Conservation (phyloP, 2,329 filamentous ascomycete species). For the Coccinonectria pachysandricola region DNA sequence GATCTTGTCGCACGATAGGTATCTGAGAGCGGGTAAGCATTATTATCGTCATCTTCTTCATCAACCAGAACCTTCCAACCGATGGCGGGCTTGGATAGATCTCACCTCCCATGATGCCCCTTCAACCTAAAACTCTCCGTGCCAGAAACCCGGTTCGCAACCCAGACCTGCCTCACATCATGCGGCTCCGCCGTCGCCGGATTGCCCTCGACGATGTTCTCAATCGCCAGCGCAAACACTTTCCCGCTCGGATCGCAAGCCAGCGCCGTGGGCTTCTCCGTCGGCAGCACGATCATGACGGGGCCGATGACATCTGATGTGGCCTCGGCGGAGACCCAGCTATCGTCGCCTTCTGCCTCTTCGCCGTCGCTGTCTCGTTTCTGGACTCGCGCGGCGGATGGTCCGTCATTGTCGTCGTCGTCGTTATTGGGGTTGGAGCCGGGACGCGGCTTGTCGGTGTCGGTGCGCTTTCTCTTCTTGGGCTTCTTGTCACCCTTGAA, state of each 20-base stretch:
- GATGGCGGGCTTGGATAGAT: slow-evolving; percentile 1
- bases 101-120: slow-evolving; percentile 74
- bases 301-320: slow-evolving; percentile 70
- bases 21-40: too few species aligned
- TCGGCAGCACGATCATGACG: slow-evolving; percentile 71
- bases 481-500: slow-evolving; percentile 98
- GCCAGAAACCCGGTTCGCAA: slow-evolving; percentile 73
- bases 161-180: slow-evolving; percentile 92
- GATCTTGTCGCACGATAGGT: slow-evolving; percentile 75
- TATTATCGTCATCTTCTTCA: background rate
- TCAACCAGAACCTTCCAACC: background rate
- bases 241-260: slow-evolving; percentile 80
- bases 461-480: slow-evolving; percentile 78
- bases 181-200: slow-evolving; percentile 83
- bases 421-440: too few species aligned
- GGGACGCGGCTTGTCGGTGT: slow-evolving; percentile 35
- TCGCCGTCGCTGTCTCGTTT: slow-evolving; percentile 16
- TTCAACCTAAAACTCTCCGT: slow-evolving; percentile 80
- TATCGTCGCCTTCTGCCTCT: slow-evolving; percentile 57
- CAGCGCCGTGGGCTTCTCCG: slow-evolving; percentile 60
- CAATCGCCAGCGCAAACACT: slow-evolving; percentile 70
- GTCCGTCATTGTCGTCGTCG: slow-evolving; percentile 7
- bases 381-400: slow-evolving; percentile 10
- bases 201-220: slow-evolving; percentile 81
- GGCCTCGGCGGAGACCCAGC: slow-evolving; percentile 79